Percentiles rank a stretch among this genome's conserved stretches.
These are phyloP conservation scores for Diversispora epigaea DNA, from an alignment of 192 early-diverging fungal species.

Conservation along the genomic window DNA sequence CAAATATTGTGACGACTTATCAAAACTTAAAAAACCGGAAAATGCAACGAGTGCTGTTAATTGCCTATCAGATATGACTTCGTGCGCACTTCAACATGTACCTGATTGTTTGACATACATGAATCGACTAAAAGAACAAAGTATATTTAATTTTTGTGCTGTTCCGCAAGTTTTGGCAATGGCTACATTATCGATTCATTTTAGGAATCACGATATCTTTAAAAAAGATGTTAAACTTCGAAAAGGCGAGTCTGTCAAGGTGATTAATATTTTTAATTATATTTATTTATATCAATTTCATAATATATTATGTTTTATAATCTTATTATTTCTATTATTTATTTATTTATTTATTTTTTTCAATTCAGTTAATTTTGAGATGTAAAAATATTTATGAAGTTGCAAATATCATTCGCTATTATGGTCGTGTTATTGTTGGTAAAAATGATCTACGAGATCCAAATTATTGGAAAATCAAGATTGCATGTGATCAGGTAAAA, in stretches of 20 bases:
- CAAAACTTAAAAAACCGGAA: conserved; percentile 67
- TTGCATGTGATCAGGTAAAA: conserved; percentile 1
- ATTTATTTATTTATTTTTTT: background rate
- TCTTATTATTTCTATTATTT: too few species aligned
- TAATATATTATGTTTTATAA: too few species aligned
- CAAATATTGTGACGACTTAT: conserved; percentile 69
- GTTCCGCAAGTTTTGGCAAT: conserved; percentile 99
- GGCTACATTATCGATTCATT: conserved; percentile 81
- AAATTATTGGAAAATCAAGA: conserved; percentile 14
- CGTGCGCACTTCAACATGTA: conserved; percentile 80
- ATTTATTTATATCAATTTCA: too few species aligned
- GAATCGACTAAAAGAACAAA: conserved; percentile 67
- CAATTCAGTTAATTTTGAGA: conserved; percentile 50
- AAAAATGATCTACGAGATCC: conserved; percentile 57
- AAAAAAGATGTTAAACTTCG: conserved; percentile 86
- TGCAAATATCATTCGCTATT: conserved; percentile 57
- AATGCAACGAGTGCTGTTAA: conserved; percentile 66
- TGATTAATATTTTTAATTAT: conserved; percentile 38
- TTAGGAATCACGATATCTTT: conserved; percentile 82
- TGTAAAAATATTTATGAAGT: conserved; percentile 56
- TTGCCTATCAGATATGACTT: conserved; percentile 86
- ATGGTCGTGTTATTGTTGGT: conserved; percentile 50
- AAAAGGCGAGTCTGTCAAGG: conserved; percentile 75
- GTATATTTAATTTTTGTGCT: conserved; percentile 91
- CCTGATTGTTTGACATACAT: conserved; percentile 89